Evolutionary conservation across 1,139 yeast genomes (phyloP), one percentile per base, ranked within the genome.

Genomic region (Yamadazyma blattariae): DNA sequence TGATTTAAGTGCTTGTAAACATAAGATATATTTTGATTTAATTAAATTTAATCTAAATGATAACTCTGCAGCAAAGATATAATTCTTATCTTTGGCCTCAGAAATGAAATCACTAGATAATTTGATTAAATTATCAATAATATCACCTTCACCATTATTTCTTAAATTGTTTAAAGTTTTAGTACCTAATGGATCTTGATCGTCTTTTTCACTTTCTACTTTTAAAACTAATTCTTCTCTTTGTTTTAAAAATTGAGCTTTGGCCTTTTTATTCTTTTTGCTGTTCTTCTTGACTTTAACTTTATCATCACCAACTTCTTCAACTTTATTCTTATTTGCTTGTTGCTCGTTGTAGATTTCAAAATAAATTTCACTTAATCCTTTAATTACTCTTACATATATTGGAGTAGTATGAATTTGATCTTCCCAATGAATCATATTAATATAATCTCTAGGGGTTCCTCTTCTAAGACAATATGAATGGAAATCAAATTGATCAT

Each of bases 401-500:
- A 82, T 73, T 3, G 94, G 88, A 28, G 85, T 79, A 3, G 79
- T 59, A 54, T 73, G 88, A 29, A 92, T 58, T 16, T 64, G 56
- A 52, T 89, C 94, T 42, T 82, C 95, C 97, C 97, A 92, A 32
- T 67, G 61, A 36, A 90, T 50, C 70, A 86, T 77, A 19, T 79
- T 81, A 25, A 86, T 49, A 53, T 92, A 92, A 17, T 92, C 82
- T 43, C 95, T 74, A 19, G 94, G 82, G 5, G 97, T 87, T 12
- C 97, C 97, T 50, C 84, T 80, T 62, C 97, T 79, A 71, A 87
- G 77, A 56, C 96, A 84, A 59, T 88, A 92, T 30, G 85, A 82
- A 58, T 92, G 98, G 80, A 92, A 92, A 56, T 92, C 99, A 48
- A 84, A 76, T 61, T 92, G 97, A 54, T 94, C 98, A 42, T 77